A percentile compares a stretch with the other conserved stretches of the same genome.
phyloP scores from a whole-genome alignment of 345 rosid species.

The Laguncularia racemosa region DNA sequence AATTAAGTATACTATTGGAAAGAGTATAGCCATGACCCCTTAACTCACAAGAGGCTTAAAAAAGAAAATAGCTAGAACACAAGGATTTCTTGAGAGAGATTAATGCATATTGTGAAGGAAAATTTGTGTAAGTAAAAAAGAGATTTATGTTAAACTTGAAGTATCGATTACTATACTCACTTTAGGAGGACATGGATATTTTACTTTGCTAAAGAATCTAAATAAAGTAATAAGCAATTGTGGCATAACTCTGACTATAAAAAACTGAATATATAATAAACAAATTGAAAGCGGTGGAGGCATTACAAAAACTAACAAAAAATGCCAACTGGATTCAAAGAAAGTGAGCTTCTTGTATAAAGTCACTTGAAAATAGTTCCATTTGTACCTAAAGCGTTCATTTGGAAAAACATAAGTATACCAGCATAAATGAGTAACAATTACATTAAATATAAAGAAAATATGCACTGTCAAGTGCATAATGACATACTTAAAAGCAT shows the following conservation, averaged over 20 bases:
- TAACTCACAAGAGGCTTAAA: slow-evolving; percentile 85
- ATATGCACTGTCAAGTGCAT: neutral
- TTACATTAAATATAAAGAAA: neutral
- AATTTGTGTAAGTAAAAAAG: neutral
- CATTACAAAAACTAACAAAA: slow-evolving; percentile 90
- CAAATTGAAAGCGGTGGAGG: slow-evolving; percentile 6
- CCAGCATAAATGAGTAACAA: slow-evolving; percentile 6
- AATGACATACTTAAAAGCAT: slow-evolving; percentile 44
- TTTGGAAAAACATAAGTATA: slow-evolving; percentile 11
- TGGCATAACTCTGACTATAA: too few species aligned
- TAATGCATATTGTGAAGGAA: neutral
- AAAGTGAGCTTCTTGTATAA: slow-evolving; percentile 70
- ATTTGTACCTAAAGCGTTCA: slow-evolving; percentile 60
- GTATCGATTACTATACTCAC: too few species aligned
- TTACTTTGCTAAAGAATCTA: too few species aligned
- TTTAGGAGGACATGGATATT: too few species aligned
- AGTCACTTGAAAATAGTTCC: slow-evolving; percentile 72
- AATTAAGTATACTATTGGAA: slow-evolving; percentile 56
- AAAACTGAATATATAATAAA: slow-evolving; percentile 1
- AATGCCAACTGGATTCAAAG: slow-evolving; percentile 92
- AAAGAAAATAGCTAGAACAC: slow-evolving; percentile 82
- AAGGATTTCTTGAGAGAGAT: slow-evolving; percentile 77
- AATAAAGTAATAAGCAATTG: too few species aligned
- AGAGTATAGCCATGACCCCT: slow-evolving; percentile 85
- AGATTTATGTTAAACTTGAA: too few species aligned